Conservation (phyloP, 1,284 basidiomycete species). For the Singerocomus rubriflavus region DNA sequence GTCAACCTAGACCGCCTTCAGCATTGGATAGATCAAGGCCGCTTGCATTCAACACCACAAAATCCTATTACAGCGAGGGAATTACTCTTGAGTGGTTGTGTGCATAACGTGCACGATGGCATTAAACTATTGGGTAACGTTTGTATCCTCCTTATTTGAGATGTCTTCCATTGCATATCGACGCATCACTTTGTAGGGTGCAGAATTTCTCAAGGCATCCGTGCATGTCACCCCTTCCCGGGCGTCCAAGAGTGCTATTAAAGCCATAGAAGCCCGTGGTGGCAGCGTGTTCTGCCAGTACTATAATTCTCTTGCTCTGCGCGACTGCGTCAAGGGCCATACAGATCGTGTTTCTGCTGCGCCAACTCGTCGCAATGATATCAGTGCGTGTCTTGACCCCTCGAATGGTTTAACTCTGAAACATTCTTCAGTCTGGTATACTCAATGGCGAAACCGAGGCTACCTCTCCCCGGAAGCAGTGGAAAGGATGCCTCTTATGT, state of each 20-base stretch:
- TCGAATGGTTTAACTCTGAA: constrained; percentile 5
- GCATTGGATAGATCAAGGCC: constrained; percentile 85
- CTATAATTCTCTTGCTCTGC: constrained; percentile 84
- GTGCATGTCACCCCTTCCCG: constrained; percentile 84
- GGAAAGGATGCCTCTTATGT: constrained; percentile 55
- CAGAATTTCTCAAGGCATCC: constrained; percentile 64
- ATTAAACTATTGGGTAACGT: constrained; percentile 90
- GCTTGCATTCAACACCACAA: constrained; percentile 74
- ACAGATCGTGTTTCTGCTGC: constrained; percentile 69
- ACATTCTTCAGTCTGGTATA: constrained; percentile 64
- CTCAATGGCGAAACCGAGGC: constrained; percentile 68
- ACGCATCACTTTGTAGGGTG: constrained; percentile 46
- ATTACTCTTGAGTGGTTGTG: constrained; percentile 79
- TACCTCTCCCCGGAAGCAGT: constrained; percentile 65
- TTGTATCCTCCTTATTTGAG: constrained; percentile 27
- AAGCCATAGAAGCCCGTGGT: constrained; percentile 78
- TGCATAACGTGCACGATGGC: constrained; percentile 87
- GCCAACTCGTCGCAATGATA: constrained; percentile 83
- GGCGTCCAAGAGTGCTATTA: constrained; percentile 84
- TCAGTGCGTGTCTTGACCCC: constrained; percentile 50
- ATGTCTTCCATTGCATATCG: background rate
- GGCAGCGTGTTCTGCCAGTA: constrained; percentile 90
- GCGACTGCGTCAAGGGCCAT: constrained; percentile 74
- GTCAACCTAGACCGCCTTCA: constrained; percentile 89
- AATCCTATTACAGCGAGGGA: constrained; percentile 88